Percentiles rank a stretch among this genome's conserved stretches.
These are phyloP conservation scores for Flammula alnicola DNA, from an alignment of 1,284 basidiomycete genomes.

Conservation along the genomic window DNA sequence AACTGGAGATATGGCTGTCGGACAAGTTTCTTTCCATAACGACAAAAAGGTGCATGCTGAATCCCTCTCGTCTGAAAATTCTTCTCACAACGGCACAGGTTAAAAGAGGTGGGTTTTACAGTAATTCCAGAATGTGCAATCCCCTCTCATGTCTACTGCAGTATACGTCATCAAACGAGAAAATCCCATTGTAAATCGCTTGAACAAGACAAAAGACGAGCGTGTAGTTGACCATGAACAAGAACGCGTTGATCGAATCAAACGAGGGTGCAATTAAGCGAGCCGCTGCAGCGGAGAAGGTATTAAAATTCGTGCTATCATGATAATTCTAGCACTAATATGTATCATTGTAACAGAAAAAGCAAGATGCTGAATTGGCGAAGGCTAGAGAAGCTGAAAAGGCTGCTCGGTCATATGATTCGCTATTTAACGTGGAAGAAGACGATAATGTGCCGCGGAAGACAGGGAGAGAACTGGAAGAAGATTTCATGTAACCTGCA, in stretches of 20 bases:
- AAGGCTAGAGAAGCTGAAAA: slow-evolving; percentile 76
- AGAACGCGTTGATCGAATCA: slow-evolving; percentile 83
- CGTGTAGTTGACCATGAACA: slow-evolving; percentile 90
- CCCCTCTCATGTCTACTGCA: slow-evolving; percentile 26
- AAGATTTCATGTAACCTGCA: slow-evolving; percentile 63
- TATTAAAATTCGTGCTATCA: no score
- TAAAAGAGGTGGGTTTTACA: slow-evolving; percentile 65
- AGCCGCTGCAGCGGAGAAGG: slow-evolving; percentile 66
- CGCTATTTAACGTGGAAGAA: slow-evolving; percentile 61
- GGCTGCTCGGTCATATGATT: slow-evolving; percentile 77
- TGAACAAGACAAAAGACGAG: slow-evolving; percentile 94
- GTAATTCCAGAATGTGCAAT: background rate
- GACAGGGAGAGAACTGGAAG: slow-evolving; percentile 68
- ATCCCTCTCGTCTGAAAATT: background rate
- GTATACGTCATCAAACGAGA: slow-evolving; percentile 84
- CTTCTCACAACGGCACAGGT: slow-evolving; percentile 52
- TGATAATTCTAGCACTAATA: no score
- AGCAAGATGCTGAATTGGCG: slow-evolving; percentile 70
- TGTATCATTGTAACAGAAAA: slow-evolving; percentile 52
- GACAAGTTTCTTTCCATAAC: slow-evolving; percentile 92
- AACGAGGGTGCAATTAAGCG: slow-evolving; percentile 69
- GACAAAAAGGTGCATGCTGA: slow-evolving; percentile 71
- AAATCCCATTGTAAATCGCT: slow-evolving; percentile 89
- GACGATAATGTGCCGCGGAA: slow-evolving; percentile 49
- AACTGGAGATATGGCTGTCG: slow-evolving; percentile 96